phyloP scores from a whole-genome alignment of 2,329 filamentous ascomycete species.

The Balansia obtecta region DNA sequence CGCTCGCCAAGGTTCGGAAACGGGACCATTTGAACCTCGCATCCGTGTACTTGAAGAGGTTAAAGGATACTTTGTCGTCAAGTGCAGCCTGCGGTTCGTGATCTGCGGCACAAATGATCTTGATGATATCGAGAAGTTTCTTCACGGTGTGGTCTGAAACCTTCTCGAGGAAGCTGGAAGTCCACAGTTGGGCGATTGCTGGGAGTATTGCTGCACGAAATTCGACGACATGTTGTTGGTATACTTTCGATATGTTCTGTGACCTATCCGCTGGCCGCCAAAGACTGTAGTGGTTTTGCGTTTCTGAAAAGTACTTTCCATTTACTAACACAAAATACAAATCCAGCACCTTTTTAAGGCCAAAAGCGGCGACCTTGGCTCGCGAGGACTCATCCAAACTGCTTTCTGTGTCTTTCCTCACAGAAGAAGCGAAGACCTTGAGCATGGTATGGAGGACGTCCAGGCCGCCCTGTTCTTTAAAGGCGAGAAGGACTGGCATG shows the following conservation, averaged over 20 bases:
- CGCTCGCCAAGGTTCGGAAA: constrained; percentile 17
- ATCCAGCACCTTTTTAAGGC: constrained; percentile 71
- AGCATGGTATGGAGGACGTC: constrained; percentile 61
- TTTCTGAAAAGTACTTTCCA: constrained; percentile 70
- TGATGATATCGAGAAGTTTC: constrained; percentile 71
- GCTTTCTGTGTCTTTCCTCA: constrained; percentile 23
- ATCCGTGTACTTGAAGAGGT: constrained; percentile 31
- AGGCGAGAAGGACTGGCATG: constrained; percentile 71
- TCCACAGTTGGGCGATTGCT: constrained; percentile 68
- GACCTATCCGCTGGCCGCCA: constrained; percentile 29
- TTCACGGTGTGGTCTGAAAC: constrained; percentile 65
- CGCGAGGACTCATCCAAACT: constrained; percentile 32
- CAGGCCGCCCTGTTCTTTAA: constrained; percentile 72
- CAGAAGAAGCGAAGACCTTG: constrained; percentile 41
- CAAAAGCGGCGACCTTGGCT: constrained; percentile 38
- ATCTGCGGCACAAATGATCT: constrained; percentile 65
- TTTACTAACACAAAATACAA: constrained; percentile 68
- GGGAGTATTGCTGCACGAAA: constrained; percentile 70
- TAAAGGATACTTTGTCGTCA: constrained; percentile 35
- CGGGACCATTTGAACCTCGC: constrained; percentile 34
- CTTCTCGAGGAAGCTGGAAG: constrained; percentile 71
- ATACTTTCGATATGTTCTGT: constrained; percentile 27
- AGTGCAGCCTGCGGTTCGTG: constrained; percentile 52
- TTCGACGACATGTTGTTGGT: constrained; percentile 74
- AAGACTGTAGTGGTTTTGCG: constrained; percentile 43